Base-by-base conservation (phyloP, 192 early-diverging fungal species). In the Glomus cerebriforme region DNA sequence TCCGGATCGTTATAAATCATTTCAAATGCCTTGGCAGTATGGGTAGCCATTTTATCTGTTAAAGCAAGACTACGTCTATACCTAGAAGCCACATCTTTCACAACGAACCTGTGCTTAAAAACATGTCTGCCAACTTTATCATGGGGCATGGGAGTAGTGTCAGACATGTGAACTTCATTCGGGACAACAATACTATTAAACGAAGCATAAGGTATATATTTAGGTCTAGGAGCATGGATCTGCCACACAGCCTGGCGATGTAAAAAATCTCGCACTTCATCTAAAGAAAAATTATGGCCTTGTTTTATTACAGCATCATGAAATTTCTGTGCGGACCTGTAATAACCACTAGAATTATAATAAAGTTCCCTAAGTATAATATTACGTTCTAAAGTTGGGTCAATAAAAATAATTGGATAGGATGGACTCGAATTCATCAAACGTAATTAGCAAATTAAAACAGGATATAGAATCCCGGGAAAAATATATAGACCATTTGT, bases 271-370 rank as follows among this genome's bases (percentile, higher is more conserved):
- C 27, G 7, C 1, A 72, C 39, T 26, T 72, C 69, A 10, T 31
- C 39, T 32, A 72, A 72, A 19, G n/a, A n/a, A 72, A 72, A 72
- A 49, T 72, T 26, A 49, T 47, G 22, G 3, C 69, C 45, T 1
- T 34, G 2, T 26, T 72, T 72, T 47, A 3, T 39, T 22, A 5
- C 39, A 19, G 24, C 69, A 47, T 72, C 39, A 26, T 49, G 27
- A 4, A 72, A 24, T 72, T 72, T 72, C 43, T 72, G 0, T 45
- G 39, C 45, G 7, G 69, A 45, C 10, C 45, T 39, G 5, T 72
- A 26, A 72, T 72, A 72, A 2, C 69, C 69, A 19, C 4, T 4
- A 72, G 69, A 35, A 7, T 49, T 10, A 72, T 72, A 72, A 45
- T 72, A 72, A 24, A 72, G 15, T n/a, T 72, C 22, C 19, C 24